phyloP scores from a whole-genome alignment of 768 basidiomycete species.

The Suillus ampliporus region DNA sequence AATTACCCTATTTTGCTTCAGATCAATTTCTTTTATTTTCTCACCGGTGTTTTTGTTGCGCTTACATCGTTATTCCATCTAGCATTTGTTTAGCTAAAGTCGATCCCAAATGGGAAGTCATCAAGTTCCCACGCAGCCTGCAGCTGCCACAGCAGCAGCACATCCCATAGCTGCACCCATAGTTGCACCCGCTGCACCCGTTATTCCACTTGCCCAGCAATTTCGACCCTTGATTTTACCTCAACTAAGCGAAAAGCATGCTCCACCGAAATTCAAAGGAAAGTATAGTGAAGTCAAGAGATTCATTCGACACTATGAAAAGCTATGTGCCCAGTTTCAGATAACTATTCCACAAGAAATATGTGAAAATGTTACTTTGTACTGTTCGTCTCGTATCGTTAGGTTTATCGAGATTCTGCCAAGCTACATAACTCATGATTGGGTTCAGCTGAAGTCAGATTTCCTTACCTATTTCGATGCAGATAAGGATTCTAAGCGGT shows the following conservation, averaged over 20 bases:
- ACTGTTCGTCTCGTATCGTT: slow-evolving; percentile 15
- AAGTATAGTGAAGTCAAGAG: not conserved
- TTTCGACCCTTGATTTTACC: no score
- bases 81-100: no score
- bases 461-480: slow-evolving; percentile 18
- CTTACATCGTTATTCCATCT: no score
- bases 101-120: no score
- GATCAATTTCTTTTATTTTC: no score
- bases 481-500: slow-evolving; percentile 10
- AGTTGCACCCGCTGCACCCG: no score
- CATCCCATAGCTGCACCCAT: no score
- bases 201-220: no score
- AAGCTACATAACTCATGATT: not conserved
- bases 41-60: no score
- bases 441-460: slow-evolving; percentile 8
- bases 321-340: not conserved
- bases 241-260: no score
- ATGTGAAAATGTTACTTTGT: slow-evolving; percentile 17
- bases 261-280: not conserved
- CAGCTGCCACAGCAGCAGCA: no score
- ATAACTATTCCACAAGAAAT: slow-evolving; percentile 6
- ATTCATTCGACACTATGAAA: not conserved
- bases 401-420: slow-evolving; percentile 10
- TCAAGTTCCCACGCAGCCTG: no score
- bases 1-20: not conserved